These are phyloP conservation scores for Austroboletus eburneus DNA, from an alignment of 768 basidiomycete genomes.

Conservation along the genomic window DNA sequence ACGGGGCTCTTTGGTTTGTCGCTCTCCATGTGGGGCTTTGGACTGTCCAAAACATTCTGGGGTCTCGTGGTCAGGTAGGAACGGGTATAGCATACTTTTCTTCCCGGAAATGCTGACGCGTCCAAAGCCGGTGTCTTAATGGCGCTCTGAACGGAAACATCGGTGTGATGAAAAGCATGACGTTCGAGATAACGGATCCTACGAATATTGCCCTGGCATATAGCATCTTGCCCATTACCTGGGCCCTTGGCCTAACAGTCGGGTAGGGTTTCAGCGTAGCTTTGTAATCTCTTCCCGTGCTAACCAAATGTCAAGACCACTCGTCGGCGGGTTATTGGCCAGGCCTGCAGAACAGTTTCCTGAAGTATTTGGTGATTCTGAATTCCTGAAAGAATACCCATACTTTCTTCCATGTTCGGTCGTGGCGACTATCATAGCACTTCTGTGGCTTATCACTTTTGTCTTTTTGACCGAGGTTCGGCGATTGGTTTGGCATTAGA, in stretches of 20 bases:
- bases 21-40: constrained; percentile 45
- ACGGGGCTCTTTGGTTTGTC: constrained; percentile 43
- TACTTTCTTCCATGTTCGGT: constrained; percentile 73
- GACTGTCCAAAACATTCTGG: constrained; percentile 45
- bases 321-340: constrained; percentile 64
- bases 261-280: constrained; percentile 38
- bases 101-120: background rate
- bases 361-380: constrained; percentile 46
- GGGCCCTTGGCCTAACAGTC: constrained; percentile 39
- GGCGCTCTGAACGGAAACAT: constrained; percentile 55
- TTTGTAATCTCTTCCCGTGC: background rate
- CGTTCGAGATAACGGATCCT: constrained; percentile 38
- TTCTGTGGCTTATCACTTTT: constrained; percentile 48
- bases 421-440: constrained; percentile 49
- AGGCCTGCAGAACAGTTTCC: constrained; percentile 67
- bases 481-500: background rate
- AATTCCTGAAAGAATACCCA: constrained; percentile 61
- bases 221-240: constrained; percentile 53
- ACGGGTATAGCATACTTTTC: background rate
- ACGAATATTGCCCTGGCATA: constrained; percentile 40
- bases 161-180: constrained; percentile 46
- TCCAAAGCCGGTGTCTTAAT: constrained; percentile 39
- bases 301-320: constrained; percentile 40
- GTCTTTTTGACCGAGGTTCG: constrained; percentile 54
- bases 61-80: constrained; percentile 38